Evolutionary conservation across 1,284 basidiomycete genomes (phyloP).

Genomic region (Rhodotorula mucilaginosa): DNA sequence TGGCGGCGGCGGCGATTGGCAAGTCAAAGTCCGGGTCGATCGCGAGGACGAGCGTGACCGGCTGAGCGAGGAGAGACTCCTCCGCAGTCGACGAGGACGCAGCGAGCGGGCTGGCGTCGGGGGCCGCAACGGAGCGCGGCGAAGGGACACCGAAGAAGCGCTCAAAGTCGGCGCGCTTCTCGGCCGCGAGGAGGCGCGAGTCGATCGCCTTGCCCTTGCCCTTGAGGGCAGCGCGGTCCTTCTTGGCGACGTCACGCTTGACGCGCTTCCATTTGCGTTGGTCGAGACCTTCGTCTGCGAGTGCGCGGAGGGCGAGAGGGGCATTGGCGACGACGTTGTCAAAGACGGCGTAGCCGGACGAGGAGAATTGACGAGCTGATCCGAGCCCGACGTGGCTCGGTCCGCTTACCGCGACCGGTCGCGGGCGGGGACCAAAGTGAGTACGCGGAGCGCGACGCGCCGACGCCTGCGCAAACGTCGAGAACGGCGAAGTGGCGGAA

Average conservation of each 20-base stretch:
- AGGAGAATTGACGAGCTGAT: slow-evolving; percentile 38
- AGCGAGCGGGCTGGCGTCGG: not conserved
- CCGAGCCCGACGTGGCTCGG: slow-evolving; percentile 27
- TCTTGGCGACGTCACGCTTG: slow-evolving; percentile 19
- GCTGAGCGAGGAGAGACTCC: not conserved
- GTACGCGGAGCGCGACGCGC: not conserved
- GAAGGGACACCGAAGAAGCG: slow-evolving; percentile 21
- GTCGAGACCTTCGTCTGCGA: slow-evolving; percentile 36
- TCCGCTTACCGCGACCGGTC: slow-evolving; percentile 9
- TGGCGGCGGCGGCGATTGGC: not conserved
- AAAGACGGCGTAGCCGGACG: slow-evolving; percentile 23
- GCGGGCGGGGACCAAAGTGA: slow-evolving; percentile 27
- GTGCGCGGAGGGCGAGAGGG: slow-evolving; percentile 39
- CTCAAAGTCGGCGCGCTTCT: slow-evolving; percentile 26
- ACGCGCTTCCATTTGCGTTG: slow-evolving; percentile 32
- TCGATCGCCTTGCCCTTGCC: slow-evolving; percentile 9
- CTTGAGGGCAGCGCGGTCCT: slow-evolving; percentile 21
- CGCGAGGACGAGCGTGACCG: slow-evolving; percentile 32
- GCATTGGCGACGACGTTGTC: slow-evolving; percentile 41
- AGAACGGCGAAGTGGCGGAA: not conserved
- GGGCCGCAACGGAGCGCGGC: not conserved
- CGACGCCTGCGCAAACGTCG: not conserved
- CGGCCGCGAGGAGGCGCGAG: not conserved
- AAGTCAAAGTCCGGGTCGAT: slow-evolving; percentile 31
- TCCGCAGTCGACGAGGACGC: not conserved